Evolutionary conservation across 139 green algal genomes (phyloP).

Genomic region (Spirogloea muscicola): DNA sequence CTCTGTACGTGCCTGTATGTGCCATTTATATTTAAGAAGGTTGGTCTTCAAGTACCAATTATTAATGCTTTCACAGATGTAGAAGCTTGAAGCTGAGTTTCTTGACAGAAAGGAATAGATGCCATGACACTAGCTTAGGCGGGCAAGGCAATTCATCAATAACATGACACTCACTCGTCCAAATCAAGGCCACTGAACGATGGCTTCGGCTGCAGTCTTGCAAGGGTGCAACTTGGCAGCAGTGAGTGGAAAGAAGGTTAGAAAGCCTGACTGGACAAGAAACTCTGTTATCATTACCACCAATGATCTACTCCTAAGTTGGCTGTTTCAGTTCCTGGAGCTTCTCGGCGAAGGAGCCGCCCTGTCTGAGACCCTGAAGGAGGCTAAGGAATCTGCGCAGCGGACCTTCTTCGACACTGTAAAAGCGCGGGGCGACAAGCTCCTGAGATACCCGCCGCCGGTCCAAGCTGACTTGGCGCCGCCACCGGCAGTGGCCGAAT

Average conservation of each 20-base stretch:
- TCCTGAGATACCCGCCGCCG: conserved; percentile 41
- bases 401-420: conserved; percentile 32
- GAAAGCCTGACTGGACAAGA: neutral
- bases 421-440: conserved; percentile 27
- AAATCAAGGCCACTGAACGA: neutral
- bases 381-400: conserved; percentile 20
- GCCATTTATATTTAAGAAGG: too few relatives aligned
- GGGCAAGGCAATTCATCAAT: neutral
- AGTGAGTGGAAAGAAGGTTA: neutral
- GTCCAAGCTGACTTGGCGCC: conserved; percentile 21
- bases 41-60: too few relatives aligned
- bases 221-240: neutral
- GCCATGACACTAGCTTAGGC: neutral
- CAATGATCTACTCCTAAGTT: neutral
- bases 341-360: conserved; percentile 31
- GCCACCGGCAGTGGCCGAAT: conserved; percentile 28
- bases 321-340: conserved; percentile 14
- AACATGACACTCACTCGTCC: neutral
- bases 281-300: neutral
- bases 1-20: neutral
- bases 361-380: conserved; percentile 11
- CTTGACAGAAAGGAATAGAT: too few relatives aligned
- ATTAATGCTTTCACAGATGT: neutral
- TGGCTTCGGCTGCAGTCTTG: neutral
- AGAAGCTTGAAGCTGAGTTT: too few relatives aligned